phyloP scores from a whole-genome alignment of 805 yeast genomes.

The Cyberlindnera saturnus region DNA sequence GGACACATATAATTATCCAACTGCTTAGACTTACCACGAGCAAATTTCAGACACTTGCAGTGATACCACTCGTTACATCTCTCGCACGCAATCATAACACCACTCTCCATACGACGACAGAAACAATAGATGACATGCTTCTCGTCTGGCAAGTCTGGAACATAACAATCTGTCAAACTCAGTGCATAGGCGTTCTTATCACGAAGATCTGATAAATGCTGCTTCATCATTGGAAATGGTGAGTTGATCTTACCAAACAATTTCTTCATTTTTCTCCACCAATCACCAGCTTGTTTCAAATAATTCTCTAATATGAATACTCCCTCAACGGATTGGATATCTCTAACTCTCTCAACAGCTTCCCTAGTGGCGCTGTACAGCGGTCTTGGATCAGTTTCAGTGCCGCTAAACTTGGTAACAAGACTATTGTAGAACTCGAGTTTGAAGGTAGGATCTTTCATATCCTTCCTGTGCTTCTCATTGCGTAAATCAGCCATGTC shows the following conservation, averaged over 20 bases:
- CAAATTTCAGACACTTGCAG: conserved; percentile 45
- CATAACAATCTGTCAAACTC: conserved; percentile 20
- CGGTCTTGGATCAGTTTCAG: conserved; percentile 27
- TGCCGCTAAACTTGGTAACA: conserved; percentile 24
- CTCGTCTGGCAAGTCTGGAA: conserved; percentile 5
- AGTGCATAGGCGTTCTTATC: conserved; percentile 19
- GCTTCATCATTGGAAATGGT: conserved; percentile 24
- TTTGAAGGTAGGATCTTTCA: conserved; percentile 5
- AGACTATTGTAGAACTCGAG: conserved; percentile 3
- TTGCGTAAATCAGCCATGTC: background rate
- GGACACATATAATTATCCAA: conserved; percentile 44
- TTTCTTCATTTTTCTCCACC: conserved; percentile 30
- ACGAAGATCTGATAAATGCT: conserved; percentile 22
- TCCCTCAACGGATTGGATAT: conserved; percentile 2
- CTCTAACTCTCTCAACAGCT: conserved; percentile 19
- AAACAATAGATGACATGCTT: conserved; percentile 41
- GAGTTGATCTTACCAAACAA: conserved; percentile 32
- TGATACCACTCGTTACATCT: conserved; percentile 71
- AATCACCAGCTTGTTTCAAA: conserved; percentile 27
- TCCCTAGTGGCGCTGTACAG: conserved; percentile 23
- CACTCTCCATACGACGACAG: conserved; percentile 54
- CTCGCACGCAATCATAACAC: conserved; percentile 69
- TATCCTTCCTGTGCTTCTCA: background rate
- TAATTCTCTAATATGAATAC: conserved; percentile 14
- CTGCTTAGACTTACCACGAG: conserved; percentile 25